These are phyloP conservation scores for Salix purpurea DNA, from an alignment of 345 rosid genomes.

Conservation along the genomic window DNA sequence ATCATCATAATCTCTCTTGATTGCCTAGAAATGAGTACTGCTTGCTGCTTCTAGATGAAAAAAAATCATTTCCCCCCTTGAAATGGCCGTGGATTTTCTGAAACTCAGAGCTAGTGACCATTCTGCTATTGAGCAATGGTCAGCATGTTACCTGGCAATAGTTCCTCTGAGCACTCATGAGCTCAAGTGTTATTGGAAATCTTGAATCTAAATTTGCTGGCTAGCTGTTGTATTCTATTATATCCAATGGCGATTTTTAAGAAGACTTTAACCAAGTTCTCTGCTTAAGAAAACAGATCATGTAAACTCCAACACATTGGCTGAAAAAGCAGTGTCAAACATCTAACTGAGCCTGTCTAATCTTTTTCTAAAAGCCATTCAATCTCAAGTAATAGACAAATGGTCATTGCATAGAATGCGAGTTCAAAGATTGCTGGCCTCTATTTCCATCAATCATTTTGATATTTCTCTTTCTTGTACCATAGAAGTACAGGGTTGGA, in stretches of 20 bases:
- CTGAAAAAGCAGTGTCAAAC: not conserved
- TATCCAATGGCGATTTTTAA: not conserved
- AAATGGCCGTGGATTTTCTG: not conserved
- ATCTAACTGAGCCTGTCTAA: not conserved
- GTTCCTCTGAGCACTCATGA: not conserved
- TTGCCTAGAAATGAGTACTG: constrained; percentile 6
- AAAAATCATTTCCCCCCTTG: not conserved
- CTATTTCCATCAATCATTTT: not conserved
- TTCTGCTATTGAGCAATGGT: constrained; percentile 1
- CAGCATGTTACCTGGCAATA: not conserved
- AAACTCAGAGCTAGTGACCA: not conserved
- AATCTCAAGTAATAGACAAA: not conserved
- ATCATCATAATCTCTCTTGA: constrained; percentile 3
- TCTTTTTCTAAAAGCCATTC: not conserved
- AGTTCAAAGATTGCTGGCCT: not conserved
- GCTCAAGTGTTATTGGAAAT: not conserved
- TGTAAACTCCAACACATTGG: not conserved
- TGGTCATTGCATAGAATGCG: not conserved
- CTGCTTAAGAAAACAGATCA: not conserved
- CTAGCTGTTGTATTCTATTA: not conserved
- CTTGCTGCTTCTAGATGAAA: not conserved
- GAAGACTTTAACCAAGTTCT: not conserved
- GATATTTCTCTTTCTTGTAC: constrained; percentile 11
- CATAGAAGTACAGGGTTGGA: constrained; percentile 76
- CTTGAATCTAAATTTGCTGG: not conserved